Evolutionary conservation across 305 asterid genomes (phyloP), one percentile per base, ranked within the genome.

Genomic region (Solanum hybrid): DNA sequence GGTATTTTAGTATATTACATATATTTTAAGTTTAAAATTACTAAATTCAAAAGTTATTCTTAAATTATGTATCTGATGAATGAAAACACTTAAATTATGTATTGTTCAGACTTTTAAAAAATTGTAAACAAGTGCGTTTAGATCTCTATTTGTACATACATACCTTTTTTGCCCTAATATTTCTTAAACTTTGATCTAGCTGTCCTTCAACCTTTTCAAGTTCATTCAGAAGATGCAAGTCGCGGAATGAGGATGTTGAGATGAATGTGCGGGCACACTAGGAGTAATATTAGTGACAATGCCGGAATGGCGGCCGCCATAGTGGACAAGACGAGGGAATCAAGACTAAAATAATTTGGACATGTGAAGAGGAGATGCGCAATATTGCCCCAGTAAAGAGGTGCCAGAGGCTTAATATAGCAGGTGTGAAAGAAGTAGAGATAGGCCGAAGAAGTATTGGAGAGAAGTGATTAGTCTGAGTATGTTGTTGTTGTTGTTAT

Each of bases 111-210:
- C n/a, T 6, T 1, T 6, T 56, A 6, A 17, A 6, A 51, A 56
- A 56, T 17, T 6, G 0, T 56, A 6, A 17, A 42, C 1, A 13
- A 42, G 20, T 42, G 60, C 60, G 0, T 13, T 42, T 42, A 42
- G 60, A 12, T 42, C 56, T 42, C 6, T 42, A 12, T 42, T 4
- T 12, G 56, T 22, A 20, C 14, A n/a, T 35, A 76, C 81, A 10
- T 88, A 92, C 98, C 96, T 95, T 94, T 76, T 92, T 93, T 78
- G 92, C 94, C 86, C 94, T 91, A 89, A 95, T 92, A 27, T 77
- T 92, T 90, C 85, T 87, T 86, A 95, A 87, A 90, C 97, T 94
- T 90, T 14, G 85, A 26, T 93, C 94, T 88, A 94, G 73, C 93
- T 92, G 95, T n/a, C 76, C 91, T 91, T 95, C 95, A 5, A 92